These are phyloP conservation scores for Coemansia sp. DNA, from an alignment of 192 early-diverging fungal genomes.

Conservation along the genomic window DNA sequence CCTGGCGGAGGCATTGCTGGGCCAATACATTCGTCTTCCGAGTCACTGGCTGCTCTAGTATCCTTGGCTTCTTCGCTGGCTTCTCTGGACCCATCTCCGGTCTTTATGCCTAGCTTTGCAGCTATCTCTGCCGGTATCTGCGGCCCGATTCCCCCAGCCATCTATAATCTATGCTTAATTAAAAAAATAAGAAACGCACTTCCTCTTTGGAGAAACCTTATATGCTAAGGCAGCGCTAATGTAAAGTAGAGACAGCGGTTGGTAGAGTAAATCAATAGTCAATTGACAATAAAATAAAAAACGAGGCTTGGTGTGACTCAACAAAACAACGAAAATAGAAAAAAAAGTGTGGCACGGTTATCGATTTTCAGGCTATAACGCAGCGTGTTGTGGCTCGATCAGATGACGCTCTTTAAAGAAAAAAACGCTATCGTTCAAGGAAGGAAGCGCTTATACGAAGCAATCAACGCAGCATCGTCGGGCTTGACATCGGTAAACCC, in stretches of 20 bases:
- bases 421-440: background rate
- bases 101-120: slow-evolving; percentile 34
- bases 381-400: background rate
- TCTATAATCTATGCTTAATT: background rate
- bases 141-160: slow-evolving; percentile 34
- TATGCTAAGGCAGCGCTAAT: too few relatives aligned
- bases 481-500: slow-evolving; percentile 23
- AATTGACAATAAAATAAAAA: too few relatives aligned
- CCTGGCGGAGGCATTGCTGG: slow-evolving; percentile 36
- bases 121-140: slow-evolving; percentile 52
- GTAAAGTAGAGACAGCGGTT: background rate
- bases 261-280: background rate
- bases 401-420: background rate
- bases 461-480: slow-evolving; percentile 14
- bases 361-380: background rate
- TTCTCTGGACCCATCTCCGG: background rate
- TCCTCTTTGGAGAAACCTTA: too few relatives aligned
- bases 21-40: slow-evolving; percentile 14
- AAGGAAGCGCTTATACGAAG: slow-evolving; percentile 26
- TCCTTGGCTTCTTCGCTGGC: background rate
- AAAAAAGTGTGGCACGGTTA: too few relatives aligned
- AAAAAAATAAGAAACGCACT: too few relatives aligned
- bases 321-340: too few relatives aligned
- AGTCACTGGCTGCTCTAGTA: background rate
- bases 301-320: too few relatives aligned